Base-by-base conservation (phyloP, 208 protist genomes). In the Trypanosomatidae sp. region DNA sequence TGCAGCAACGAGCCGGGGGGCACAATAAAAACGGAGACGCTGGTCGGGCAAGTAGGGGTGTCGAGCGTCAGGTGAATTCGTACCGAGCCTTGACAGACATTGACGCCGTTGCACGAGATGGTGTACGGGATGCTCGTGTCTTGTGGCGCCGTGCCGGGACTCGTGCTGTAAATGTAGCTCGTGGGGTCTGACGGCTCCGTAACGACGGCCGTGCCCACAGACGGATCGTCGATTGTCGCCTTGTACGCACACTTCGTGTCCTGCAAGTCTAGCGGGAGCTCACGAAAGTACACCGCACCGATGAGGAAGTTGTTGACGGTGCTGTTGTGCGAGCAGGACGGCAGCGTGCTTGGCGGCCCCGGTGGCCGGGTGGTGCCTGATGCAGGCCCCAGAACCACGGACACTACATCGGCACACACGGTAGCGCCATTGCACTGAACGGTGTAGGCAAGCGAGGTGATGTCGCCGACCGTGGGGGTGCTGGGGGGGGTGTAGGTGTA, bases 131-230 rank as follows among this genome's bases (percentile, higher is more conserved):
- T 65, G 30, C 30, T 66, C 46, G 74, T 78, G 62, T 73, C 62
- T 69, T 74, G 62, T 66, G 80, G 62, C 41, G 60, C 8, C 65
- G 66, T 71, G 43, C 33, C 44, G n/a, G 36, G 15, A 12, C 69
- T 64, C n/a, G 77, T 74, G 53, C 71, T 52, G 79, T 85, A 90
- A 30, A 85, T 69, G 75, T 90, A 90, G 62, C 49, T 17, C 22
- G 83, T 43, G n/a, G 81, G 77, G 73, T 78, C 66, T 0, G 55
- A 25, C 3, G 74, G 62, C 58, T 68, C 47, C 49, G 66, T 46
- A 17, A 81, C 22, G 50, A 71, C 70, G 1, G 68, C 67, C 13
- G 66, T 64, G 73, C 85, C 85, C 1, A 85, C 71, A 15, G 79
- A 41, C 10, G 67, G 81, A 33, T 77, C 56, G 3, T 6, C 8